phyloP scores from a whole-genome alignment of 495 filamentous ascomycete genomes.

The Penicillium arizonense region DNA sequence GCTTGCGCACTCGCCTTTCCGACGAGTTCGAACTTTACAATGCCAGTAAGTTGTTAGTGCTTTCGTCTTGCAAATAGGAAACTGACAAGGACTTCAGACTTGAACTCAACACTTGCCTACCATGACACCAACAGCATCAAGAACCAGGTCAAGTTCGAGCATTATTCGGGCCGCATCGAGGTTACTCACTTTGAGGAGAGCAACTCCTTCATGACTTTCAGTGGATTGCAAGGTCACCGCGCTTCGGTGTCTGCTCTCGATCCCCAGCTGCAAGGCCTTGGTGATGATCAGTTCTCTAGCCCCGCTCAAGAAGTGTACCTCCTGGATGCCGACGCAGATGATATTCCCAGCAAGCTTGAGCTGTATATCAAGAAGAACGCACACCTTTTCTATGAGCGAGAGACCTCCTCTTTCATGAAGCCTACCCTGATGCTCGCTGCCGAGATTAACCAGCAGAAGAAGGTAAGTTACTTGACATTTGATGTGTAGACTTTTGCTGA shows the following conservation, averaged over 20 bases:
- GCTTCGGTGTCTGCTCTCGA: conserved; percentile 45
- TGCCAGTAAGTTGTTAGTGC: conserved; percentile 45
- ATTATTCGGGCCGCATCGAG: conserved; percentile 61
- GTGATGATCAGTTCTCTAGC: conserved; percentile 42
- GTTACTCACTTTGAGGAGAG: conserved; percentile 67
- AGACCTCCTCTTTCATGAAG: conserved; percentile 66
- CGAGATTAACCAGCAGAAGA: conserved; percentile 51
- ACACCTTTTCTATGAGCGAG: conserved; percentile 59
- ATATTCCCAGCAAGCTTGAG: conserved; percentile 65
- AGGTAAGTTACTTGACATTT: conserved; percentile 28
- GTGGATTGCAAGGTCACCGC: conserved; percentile 46
- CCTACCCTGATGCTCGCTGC: conserved; percentile 62
- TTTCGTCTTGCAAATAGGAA: neutral
- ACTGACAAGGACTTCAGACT: conserved; percentile 35
- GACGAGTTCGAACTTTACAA: conserved; percentile 73
- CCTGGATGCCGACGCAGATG: conserved; percentile 66
- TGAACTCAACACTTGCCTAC: conserved; percentile 67
- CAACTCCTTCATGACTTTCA: conserved; percentile 49
- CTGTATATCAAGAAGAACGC: conserved; percentile 65
- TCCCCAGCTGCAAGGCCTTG: conserved; percentile 53
- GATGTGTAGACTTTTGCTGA: conserved; percentile 2
- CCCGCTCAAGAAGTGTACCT: conserved; percentile 50
- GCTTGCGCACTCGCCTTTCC: conserved; percentile 71
- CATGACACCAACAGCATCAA: conserved; percentile 61
- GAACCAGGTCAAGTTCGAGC: conserved; percentile 53